phyloP scores from a whole-genome alignment of 2,329 filamentous ascomycete genomes.

The Fusarium paranaense region DNA sequence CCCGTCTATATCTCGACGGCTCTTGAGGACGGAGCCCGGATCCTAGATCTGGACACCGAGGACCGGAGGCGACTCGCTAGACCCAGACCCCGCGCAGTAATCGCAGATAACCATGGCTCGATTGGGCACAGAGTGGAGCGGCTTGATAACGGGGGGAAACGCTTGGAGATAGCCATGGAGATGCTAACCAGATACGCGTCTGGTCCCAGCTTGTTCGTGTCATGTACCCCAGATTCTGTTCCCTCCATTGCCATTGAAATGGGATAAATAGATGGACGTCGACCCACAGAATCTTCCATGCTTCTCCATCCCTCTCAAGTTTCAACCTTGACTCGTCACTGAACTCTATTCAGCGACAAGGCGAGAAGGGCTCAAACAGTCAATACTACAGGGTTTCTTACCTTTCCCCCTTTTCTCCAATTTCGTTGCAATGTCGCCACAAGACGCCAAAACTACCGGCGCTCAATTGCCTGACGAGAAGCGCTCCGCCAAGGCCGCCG shows the following conservation, averaged over 20 bases:
- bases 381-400: not conserved
- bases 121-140: conserved; percentile 8
- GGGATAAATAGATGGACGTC: not conserved
- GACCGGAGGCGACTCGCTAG: conserved; percentile 1
- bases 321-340: not conserved
- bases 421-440: conserved; percentile 7
- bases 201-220: not conserved
- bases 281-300: not conserved
- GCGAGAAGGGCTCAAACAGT: not conserved
- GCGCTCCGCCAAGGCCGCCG: not conserved
- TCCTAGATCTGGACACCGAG: conserved; percentile 23
- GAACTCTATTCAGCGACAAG: not conserved
- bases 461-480: not conserved
- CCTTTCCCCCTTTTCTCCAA: not conserved
- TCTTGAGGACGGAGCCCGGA: conserved; percentile 7
- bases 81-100: not conserved
- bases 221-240: not conserved
- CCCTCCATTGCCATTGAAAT: not conserved
- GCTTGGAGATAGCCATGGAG: conserved; percentile 13
- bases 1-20: not conserved
- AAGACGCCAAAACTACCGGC: not conserved
- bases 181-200: not conserved
- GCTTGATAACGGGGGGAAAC: not conserved
- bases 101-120: not conserved
- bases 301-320: not conserved